Percentiles rank a stretch among this genome's conserved stretches.
Evolutionary conservation across 495 filamentous ascomycete genomes (phyloP).

Genomic region (Daldinia grandis): DNA sequence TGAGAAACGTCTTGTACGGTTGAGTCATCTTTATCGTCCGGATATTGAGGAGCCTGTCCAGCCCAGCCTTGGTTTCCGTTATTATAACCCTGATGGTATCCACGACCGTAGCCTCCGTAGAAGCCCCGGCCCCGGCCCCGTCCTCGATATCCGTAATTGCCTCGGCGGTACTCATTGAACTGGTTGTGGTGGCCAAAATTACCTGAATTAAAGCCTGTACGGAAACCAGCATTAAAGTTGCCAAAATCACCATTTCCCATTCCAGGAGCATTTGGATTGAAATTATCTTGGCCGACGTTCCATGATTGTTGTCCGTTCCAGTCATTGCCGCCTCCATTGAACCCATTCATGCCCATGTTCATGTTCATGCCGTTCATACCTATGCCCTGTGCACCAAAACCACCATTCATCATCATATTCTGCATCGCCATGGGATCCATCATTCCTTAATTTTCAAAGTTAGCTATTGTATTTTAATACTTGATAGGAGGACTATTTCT

Average conservation of each 20-base stretch:
- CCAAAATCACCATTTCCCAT: constrained; percentile 84
- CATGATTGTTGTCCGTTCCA: constrained; percentile 76
- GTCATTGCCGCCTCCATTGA: constrained; percentile 70
- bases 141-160: constrained; percentile 61
- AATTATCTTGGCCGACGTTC: constrained; percentile 79
- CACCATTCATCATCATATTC: constrained; percentile 83
- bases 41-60: constrained; percentile 44
- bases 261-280: constrained; percentile 76
- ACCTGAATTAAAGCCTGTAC: constrained; percentile 65
- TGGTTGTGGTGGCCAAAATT: constrained; percentile 67
- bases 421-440: constrained; percentile 94
- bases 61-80: constrained; percentile 38
- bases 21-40: constrained; percentile 50
- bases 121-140: constrained; percentile 74
- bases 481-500: constrained; percentile 46
- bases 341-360: constrained; percentile 87
- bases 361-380: constrained; percentile 93
- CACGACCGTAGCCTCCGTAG: constrained; percentile 54
- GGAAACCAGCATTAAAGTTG: constrained; percentile 79
- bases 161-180: constrained; percentile 72
- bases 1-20: constrained; percentile 48
- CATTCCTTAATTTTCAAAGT: constrained; percentile 66
- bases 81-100: constrained; percentile 50
- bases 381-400: constrained; percentile 81
- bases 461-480: constrained; percentile 25